A percentile compares a stretch with the other conserved stretches of the same genome.
These are phyloP conservation scores for Cytidiella melzeri DNA, from an alignment of 768 basidiomycete species.

Conservation along the genomic window DNA sequence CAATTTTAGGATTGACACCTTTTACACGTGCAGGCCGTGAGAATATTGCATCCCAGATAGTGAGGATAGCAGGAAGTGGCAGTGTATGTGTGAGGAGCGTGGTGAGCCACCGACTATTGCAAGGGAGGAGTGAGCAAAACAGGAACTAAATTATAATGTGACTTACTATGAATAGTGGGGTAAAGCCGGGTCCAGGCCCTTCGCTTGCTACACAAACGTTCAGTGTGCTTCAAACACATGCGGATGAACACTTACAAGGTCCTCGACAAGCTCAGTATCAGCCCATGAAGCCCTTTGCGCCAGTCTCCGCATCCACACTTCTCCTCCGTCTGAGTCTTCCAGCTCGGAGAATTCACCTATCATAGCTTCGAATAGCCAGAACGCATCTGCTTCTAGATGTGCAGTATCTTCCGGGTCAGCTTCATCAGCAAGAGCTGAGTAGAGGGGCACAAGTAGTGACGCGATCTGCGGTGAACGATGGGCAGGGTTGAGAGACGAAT, in stretches of 20 bases:
- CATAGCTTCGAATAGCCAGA: constrained; percentile 76
- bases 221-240: background rate
- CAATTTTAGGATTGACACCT: constrained; percentile 52
- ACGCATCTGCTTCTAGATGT: constrained; percentile 74
- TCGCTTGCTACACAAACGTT: constrained; percentile 38
- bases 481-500: constrained; percentile 66
- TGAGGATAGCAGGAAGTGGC: constrained; percentile 52
- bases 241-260: constrained; percentile 40
- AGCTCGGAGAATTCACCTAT: constrained; percentile 68
- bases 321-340: constrained; percentile 61
- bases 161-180: constrained; percentile 80
- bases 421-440: constrained; percentile 56
- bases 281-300: constrained; percentile 55
- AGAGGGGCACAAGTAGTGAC: constrained; percentile 64
- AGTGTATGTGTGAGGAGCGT: constrained; percentile 67
- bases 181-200: constrained; percentile 61
- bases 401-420: constrained; percentile 51
- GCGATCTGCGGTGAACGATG: constrained; percentile 63
- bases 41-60: constrained; percentile 70
- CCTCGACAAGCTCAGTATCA: constrained; percentile 53
- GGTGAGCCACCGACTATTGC: constrained; percentile 69
- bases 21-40: constrained; percentile 50
- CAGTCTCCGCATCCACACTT: constrained; percentile 56
- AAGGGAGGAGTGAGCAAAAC: no score
- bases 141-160: constrained; percentile 4